Evolutionary conservation across 805 yeast genomes (phyloP), one percentile per base, ranked within the genome.

Genomic region (Metschnikowia peoriensis): DNA sequence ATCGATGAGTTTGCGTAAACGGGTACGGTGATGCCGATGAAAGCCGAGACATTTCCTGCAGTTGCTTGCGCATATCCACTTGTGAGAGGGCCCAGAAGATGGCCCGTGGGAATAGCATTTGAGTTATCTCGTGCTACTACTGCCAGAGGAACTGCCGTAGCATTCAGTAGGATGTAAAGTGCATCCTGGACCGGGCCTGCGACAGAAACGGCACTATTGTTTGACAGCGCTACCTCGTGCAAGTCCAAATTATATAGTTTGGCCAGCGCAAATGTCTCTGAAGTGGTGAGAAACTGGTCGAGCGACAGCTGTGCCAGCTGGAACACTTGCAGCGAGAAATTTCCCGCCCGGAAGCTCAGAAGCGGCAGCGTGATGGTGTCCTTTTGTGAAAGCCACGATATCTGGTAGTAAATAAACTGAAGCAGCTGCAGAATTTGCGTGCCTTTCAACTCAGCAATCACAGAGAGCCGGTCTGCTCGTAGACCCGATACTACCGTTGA

Each of bases 391-490:
- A 90, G 70, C 74, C 87, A 84, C 51, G 78, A 78, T 2, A 85
- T 79, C 66, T 89, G 96, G 63, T 85, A 88, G 65, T 83, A 85
- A 28, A 82, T 72, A 54, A 76, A 79, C 53, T 80, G 80, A 52
- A 88, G 71, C 40, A 82, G 79, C 68, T 89, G 97, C 50, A 78
- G 79, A 17, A 90, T 73, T 66, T 91, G 97, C 0, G 92, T 80
- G 0, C 93, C 83, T 66, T 89, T 90, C 51, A 91, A 72, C 66
- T 88, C 88, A 1, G 96, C 88, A 17, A 90, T 88, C 42, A 89
- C 89, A 60, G 81, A 81, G 28, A 91, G 71, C 51, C 91, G 79
- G 55, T 88, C 91, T 1, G 85, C 82, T 61, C 96, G 76, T 42
- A 88, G 68, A 44, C 78, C 69, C 32, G 83, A 78, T 53, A 85